A percentile compares a stretch with the other conserved stretches of the same genome.
Evolutionary conservation across 176 grass and related monocot genomes (phyloP).

Genomic region (Tillandsia leiboldiana): DNA sequence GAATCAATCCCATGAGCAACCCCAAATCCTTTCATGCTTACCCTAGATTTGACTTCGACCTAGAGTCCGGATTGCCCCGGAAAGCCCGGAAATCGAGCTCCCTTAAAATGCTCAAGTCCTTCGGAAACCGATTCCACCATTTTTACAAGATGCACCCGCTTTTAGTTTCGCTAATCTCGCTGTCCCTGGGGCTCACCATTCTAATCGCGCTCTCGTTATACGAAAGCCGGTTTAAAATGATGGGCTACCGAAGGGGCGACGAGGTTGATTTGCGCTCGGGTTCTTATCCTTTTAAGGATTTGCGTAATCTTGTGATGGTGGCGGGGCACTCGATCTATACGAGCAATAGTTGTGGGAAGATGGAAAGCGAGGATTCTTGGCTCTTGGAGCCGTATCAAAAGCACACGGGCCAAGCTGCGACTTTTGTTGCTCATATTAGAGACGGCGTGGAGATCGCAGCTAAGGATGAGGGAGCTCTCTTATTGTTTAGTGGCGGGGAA

Average conservation of each 20-base stretch:
- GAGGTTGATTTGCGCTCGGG: slow-evolving; percentile 8
- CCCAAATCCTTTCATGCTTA: slow-evolving; percentile 72
- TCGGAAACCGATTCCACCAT: slow-evolving; percentile 22
- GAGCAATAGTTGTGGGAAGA: slow-evolving; percentile 48
- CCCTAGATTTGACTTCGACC: slow-evolving; percentile 62
- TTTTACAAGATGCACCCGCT: slow-evolving; percentile 72
- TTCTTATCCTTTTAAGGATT: slow-evolving; percentile 38
- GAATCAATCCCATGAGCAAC: slow-evolving; percentile 35
- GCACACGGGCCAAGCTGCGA: slow-evolving; percentile 68
- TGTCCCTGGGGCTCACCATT: slow-evolving; percentile 46
- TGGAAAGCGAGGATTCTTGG: slow-evolving; percentile 67
- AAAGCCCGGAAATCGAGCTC: slow-evolving; percentile 45
- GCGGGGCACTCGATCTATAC: slow-evolving; percentile 86
- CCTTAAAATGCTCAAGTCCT: slow-evolving; percentile 25
- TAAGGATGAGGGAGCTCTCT: slow-evolving; percentile 47
- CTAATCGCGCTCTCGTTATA: slow-evolving; percentile 60
- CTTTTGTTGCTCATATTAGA: slow-evolving; percentile 80
- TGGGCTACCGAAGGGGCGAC: slow-evolving; percentile 24
- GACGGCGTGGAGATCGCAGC: slow-evolving; percentile 50
- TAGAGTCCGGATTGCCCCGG: slow-evolving; percentile 46
- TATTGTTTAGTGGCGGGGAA: slow-evolving; percentile 88
- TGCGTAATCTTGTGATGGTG: slow-evolving; percentile 82
- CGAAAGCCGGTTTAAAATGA: slow-evolving; percentile 54
- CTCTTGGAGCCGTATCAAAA: slow-evolving; percentile 81
- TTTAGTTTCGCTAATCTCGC: slow-evolving; percentile 42